Evolutionary conservation across 2,329 filamentous ascomycete genomes (phyloP), one percentile per base, ranked within the genome.

Genomic region (Fusarium odoratissimum): DNA sequence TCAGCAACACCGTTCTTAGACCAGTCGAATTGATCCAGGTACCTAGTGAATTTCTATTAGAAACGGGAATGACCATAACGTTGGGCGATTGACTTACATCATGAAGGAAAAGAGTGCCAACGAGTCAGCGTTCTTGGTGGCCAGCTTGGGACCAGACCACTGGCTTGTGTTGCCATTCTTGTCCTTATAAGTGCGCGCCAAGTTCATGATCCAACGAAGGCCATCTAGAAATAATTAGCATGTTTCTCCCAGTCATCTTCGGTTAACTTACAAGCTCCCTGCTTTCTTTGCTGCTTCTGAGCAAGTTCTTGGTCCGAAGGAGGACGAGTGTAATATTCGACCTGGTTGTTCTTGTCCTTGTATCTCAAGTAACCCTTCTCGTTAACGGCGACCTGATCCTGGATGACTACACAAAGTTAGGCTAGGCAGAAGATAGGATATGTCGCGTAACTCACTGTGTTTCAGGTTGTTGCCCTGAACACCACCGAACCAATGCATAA

Each of bases 401-500:
- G 3, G 14, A 66, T 59, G n/a, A 31, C 58, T 33, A 16, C 13
- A 33, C 8, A 14, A 5, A 14, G 7, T 33, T 33, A 33, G 31
- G 13, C 31, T 6, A 33, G 6, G 12, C 6, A 33, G 13, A 33
- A 14, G 5, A 7, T 13, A 5, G 31, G 2, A 33, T 33, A 33
- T 7, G 8, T 21, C 11, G 5, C 6, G 17, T 9, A 14, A 60
- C 57, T 33, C 5, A 61, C 59, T 42, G 40, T 65, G 63, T 12
- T 57, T 42, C 2, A 57, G 11, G 10, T 37, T 28, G 4, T 8
- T 0, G 6, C n/a, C 31, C 17, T 46, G 25, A 3, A 66, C 63
- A 14, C 63, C 63, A 0, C 63, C 63, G 8, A 66, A 66, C 63
- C 63, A 66, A 25, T 66, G 63, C 8, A 40, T 37, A 8, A 66